Evolutionary conservation across 129 eudicot genomes (phyloP), one percentile per base, ranked within the genome.

Genomic region (Scalesia atractyloides): DNA sequence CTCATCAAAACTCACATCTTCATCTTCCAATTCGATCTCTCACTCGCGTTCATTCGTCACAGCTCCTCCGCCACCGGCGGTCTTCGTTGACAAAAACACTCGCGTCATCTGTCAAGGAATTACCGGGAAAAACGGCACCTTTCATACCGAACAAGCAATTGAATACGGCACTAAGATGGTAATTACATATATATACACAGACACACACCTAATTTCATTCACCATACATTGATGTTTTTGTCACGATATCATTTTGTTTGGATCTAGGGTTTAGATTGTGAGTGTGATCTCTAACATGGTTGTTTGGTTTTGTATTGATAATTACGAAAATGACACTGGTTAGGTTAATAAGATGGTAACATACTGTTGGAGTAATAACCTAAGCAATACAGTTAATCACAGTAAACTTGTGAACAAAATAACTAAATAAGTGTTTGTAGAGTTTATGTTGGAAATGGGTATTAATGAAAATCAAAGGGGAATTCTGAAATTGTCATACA

Each of bases 151-250:
- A 52, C 97, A 90, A 82, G 99, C 97, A 80, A 90, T 95, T 37
- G 99, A 95, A 60, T 90, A 95, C 74, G 97, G 99, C 76, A 95
- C 97, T 54, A 95, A 90, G 74, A 90, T 95, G 97, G 99, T 95
- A 82, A 20, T 36, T 26, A n/a, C 4, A 5, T 54, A 4, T n/a
- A 0, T 33, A 16, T n/a, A n/a, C n/a, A n/a, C n/a, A n/a, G n/a
- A n/a, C n/a, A n/a, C n/a, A n/a, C n/a, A n/a, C 33, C 16, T 65
- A 6, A 66, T 67, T 70, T 71, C 17, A 53, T 75, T 70, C 33
- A 33, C 66, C 60, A 2, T 33, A 65, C 39, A 43, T 33, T 33
- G 46, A 69, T 59, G 75, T 44, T 17, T 66, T 54, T 64, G 44
- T 57, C 10, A 20, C 20, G 72, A 67, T 36, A 9, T 75, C 49